Percentiles rank a stretch among this genome's conserved stretches.
Evolutionary conservation across 768 basidiomycete genomes (phyloP).

Genomic region (Calocybe gangraenosa): DNA sequence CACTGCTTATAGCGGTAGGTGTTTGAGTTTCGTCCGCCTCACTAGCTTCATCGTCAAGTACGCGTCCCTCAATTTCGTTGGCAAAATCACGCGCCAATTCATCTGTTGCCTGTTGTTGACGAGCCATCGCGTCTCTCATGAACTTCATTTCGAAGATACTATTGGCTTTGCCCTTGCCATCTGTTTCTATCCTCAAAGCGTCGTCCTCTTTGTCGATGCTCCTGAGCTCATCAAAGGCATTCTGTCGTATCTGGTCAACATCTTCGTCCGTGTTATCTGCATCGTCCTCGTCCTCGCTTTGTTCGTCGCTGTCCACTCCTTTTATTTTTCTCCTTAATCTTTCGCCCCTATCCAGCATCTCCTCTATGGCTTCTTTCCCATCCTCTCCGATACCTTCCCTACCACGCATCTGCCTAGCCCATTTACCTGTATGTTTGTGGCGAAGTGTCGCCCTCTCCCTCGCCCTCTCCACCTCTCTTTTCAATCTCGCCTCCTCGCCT

Average conservation of each 20-base stretch:
- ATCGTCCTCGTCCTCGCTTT: constrained; percentile 34
- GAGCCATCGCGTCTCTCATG: constrained; percentile 88
- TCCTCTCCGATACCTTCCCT: constrained; percentile 56
- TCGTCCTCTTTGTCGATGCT: constrained; percentile 39
- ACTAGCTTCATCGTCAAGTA: constrained; percentile 23
- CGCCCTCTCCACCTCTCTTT: constrained; percentile 76
- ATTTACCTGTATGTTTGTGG: constrained; percentile 87
- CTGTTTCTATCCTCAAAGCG: constrained; percentile 17
- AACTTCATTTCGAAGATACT: constrained; percentile 96
- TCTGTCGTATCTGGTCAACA: constrained; percentile 51
- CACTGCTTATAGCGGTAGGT: constrained; percentile 25
- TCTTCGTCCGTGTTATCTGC: constrained; percentile 44
- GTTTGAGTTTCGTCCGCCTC: constrained; percentile 25
- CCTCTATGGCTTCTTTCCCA: constrained; percentile 61
- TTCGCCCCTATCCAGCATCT: constrained; percentile 85
- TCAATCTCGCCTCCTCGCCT: constrained; percentile 54
- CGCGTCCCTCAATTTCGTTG: constrained; percentile 52
- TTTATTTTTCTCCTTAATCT: constrained; percentile 71
- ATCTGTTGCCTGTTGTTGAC: constrained; percentile 54
- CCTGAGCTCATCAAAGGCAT: constrained; percentile 77
- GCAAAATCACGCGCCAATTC: constrained; percentile 70
- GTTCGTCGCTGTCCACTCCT: constrained; percentile 57
- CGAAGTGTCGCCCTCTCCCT: constrained; percentile 84
- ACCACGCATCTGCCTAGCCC: constrained; percentile 73
- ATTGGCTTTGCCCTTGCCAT: constrained; percentile 43